These are phyloP conservation scores for Endocladia muricata DNA, from an alignment of 31 red algal genomes.

Conservation along the genomic window DNA sequence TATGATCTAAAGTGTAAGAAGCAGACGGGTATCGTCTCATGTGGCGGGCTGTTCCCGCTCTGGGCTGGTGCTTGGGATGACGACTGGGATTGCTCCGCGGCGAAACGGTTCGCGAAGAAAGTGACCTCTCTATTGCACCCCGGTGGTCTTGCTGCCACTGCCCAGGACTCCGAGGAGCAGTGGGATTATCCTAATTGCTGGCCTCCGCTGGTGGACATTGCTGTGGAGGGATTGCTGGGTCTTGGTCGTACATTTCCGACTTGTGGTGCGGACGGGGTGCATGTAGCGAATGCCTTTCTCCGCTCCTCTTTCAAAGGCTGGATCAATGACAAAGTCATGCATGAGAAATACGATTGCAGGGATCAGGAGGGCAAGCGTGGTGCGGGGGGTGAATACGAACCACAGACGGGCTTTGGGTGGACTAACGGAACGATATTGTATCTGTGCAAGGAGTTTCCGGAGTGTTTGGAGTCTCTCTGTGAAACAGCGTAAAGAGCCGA, in stretches of 20 bases:
- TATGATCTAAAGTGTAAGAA: constrained; percentile 46
- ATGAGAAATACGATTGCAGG: constrained; percentile 81
- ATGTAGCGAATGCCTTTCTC: constrained; percentile 58
- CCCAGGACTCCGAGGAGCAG: constrained; percentile 41
- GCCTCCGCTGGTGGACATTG: constrained; percentile 77
- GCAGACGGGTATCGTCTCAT: constrained; percentile 18
- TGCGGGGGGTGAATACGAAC: constrained; percentile 71
- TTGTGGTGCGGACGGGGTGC: constrained; percentile 17
- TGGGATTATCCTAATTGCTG: constrained; percentile 96
- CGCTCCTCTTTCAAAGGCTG: constrained; percentile 46
- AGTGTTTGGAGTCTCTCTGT: background rate
- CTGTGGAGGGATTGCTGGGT: constrained; percentile 30
- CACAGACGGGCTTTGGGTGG: constrained; percentile 92
- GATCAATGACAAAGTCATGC: constrained; percentile 49
- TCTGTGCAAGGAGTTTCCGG: constrained; percentile 35
- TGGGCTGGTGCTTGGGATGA: constrained; percentile 60
- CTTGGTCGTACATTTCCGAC: constrained; percentile 3
- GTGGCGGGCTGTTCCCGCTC: constrained; percentile 60
- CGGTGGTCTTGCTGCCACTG: constrained; percentile 37
- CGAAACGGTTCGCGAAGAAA: constrained; percentile 15
- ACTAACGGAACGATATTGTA: constrained; percentile 77
- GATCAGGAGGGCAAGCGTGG: constrained; percentile 28
- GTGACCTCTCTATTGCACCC: constrained; percentile 18
- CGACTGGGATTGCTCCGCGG: background rate
- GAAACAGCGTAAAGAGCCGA: background rate